Base-by-base conservation (phyloP, 345 rosid species). In the Nasturtium officinale region DNA sequence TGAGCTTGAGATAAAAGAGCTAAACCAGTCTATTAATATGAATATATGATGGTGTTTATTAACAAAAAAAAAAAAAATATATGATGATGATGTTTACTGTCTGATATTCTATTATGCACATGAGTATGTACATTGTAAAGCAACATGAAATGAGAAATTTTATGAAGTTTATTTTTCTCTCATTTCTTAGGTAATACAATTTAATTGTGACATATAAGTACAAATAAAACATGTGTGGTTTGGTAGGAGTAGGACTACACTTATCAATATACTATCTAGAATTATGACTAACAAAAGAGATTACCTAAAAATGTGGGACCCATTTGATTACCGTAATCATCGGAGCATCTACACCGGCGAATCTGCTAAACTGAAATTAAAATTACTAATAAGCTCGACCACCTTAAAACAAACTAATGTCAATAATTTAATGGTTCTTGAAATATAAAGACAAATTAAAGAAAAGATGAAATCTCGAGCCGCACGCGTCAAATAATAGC, bases 401-500 rank as follows among this genome's bases (percentile, higher is more conserved):
- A 73, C 57, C 73, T 43, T 42, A 68, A 38, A 45, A 15, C 30
- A 61, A 60, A 53, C 32, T 6, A 11, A 29, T 51, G 42, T 59
- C 3, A 7, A 60, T 76, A 52, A 16, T 60, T n/a, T 68, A 67
- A 58, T 67, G 63, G 52, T 56, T 65, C 33, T 25, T 65, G 59
- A 65, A 37, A 55, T 65, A 47, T 6, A 28, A 56, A 45, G 51
- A 56, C 40, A 72, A 46, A 46, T 35, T 47, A 33, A 16, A 35
- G 9, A 21, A 59, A 51, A 50, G n/a, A 60, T 23, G 57, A 73
- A 18, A 85, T 23, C 25, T 23, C 25, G 25, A 23, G 85, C 81
- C 80, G 62, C 91, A 76, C 85, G 82, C 89, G 81, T 82, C 42
- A 55, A 46, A 73, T 50, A 47, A 33, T 25, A 48, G 9, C 40